Evolutionary conservation across 2,329 filamentous ascomycete species (phyloP).

Genomic region (Dactylellina leptospora): DNA sequence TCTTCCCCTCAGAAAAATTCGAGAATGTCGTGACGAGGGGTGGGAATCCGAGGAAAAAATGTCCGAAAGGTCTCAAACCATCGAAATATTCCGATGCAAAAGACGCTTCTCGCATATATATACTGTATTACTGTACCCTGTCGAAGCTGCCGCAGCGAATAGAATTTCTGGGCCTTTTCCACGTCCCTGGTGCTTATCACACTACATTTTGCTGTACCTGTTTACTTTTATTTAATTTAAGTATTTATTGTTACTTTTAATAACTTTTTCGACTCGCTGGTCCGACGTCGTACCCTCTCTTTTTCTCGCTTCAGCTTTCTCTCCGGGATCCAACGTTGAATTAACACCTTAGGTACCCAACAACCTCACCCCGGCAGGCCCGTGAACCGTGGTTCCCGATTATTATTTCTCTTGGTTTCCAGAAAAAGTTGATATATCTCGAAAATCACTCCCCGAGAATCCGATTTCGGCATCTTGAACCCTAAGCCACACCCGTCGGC

Average conservation of each 20-base stretch:
- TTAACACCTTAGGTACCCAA: neutral
- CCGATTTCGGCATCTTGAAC: neutral
- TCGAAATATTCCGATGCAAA: neutral
- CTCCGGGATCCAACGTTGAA: constrained; percentile 6
- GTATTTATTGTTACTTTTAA: neutral
- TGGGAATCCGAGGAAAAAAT: neutral
- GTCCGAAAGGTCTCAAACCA: neutral
- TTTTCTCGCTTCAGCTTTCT: neutral
- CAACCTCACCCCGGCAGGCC: neutral
- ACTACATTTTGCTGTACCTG: constrained; percentile 1
- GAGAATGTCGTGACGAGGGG: neutral
- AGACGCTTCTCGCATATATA: neutral
- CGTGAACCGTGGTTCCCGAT: neutral
- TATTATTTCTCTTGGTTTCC: neutral
- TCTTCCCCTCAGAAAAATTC: neutral
- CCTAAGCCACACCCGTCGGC: no score
- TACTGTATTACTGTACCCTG: no score
- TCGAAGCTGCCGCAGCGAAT: no score
- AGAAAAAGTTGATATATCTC: neutral
- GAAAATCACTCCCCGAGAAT: neutral
- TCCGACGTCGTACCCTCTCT: no score
- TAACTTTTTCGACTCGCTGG: constrained; percentile 10
- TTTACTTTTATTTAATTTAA: neutral
- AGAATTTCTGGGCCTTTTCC: no score
- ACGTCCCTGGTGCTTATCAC: neutral